Evolutionary conservation across 345 rosid species (phyloP), one percentile per base, ranked within the genome.

Genomic region (Gynandropsis gynandra): DNA sequence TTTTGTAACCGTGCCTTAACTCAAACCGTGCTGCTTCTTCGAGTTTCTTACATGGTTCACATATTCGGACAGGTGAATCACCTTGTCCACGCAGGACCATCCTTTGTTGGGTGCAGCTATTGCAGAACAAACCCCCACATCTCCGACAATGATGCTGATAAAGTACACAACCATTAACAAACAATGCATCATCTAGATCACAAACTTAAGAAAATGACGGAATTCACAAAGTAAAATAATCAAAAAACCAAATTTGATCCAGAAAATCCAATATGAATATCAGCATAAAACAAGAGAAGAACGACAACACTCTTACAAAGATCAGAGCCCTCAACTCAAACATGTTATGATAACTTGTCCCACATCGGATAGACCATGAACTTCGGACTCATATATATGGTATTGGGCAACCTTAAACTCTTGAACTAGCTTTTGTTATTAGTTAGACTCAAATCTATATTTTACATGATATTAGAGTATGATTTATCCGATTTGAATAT

Each of bases 11-110:
- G 43, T 79, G 77, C 5, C 95, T 86, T 69, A 78, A 49, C 81
- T 92, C 97, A 60, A 85, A 85, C 10, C 95, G 82, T 0, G 90
- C 94, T 0, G 95, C 95, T 77, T 87, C 96, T 71, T 87, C 95
- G 21, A 88, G 67, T 40, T 64, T 76, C 69, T 85, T 88, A 76
- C 97, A 92, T 1, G 98, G 94, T 35, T 88, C 97, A 55, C 97
- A 88, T 44, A 81, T 78, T 32, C 97, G 88, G 37, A 92, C 97
- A 17, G 97, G 82, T 0, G 87, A 63, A 69, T 92, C 94, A 21
- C 98, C 97, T 70, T 87, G 94, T 9, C 98, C 95, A 8, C 97
- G 87, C 45, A 92, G 68, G 4, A 59, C 50, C 95, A 92, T 88
- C 64, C 85, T 65, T 44, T 81, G 81, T 69, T 74, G 86, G 1